Base-by-base conservation (phyloP, 768 basidiomycete species). In the Collybia mongolica region DNA sequence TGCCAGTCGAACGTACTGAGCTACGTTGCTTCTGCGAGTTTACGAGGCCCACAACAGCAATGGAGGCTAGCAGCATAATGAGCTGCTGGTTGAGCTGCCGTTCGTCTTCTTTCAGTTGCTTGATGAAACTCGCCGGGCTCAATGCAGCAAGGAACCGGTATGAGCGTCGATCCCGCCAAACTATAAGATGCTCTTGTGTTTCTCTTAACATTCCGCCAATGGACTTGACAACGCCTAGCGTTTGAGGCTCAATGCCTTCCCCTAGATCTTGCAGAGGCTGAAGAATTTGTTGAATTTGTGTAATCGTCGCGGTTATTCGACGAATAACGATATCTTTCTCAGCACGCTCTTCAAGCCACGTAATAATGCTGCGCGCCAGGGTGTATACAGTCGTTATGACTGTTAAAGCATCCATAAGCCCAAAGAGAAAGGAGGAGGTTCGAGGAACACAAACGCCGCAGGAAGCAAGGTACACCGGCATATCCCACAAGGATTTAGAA, bases 21-120 rank as follows among this genome's bases (percentile, higher is more conserved):
- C 22, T 6, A 26, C 5, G 17, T 28, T 46, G 19, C 44, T 12
- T 6, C 12, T 60, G 51, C n/a, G n/a, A n/a, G n/a, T n/a, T n/a
- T 18, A 48, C 41, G 18, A 57, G 45, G 12, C 54, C 53, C 20
- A 48, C 51, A 24, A 49, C 49, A 1, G 54, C 52, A 22, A 60
- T 53, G 17, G 54, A 54, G 8, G 55, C 44, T 11, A 62, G 40
- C 12, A 67, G 46, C 19, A 67, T 39, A 3, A 58, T 52, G 2
- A 67, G 52, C 39, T 62, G 60, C 43, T 61, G 57, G 19, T 53
- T 54, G 18, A 65, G 45, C 41, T 52, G 49, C 18, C 52, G 47
- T 43, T 60, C 58, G 32, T 67, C 64, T 9, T 61, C 59, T 20
- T 54, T 56, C 35, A 68, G 41, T 20, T 55, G 45, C 17, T 56